phyloP scores from a whole-genome alignment of 108 stramenopile species.

The Cyclotella baltica region DNA sequence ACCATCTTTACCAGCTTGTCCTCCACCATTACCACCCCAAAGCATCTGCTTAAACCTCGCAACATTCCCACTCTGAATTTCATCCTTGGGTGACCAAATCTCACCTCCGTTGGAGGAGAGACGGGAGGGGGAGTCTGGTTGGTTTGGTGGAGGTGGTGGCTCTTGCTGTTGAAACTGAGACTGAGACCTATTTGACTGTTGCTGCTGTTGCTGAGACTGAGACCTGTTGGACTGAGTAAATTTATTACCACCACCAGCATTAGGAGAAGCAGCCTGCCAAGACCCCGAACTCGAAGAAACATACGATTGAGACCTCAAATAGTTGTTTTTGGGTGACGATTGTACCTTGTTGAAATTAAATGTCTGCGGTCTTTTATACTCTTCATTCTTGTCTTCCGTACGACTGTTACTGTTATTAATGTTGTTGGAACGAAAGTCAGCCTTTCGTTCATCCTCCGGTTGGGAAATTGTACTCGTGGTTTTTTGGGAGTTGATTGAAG shows the following conservation, averaged over 20 bases:
- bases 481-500: background rate
- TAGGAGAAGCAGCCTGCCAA: no score
- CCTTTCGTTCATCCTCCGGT: background rate
- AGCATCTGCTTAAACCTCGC: conserved; percentile 42
- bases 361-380: no score
- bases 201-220: background rate
- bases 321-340: no score
- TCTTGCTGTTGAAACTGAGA: background rate
- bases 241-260: no score
- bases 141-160: background rate
- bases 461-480: background rate
- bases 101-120: conserved; percentile 14
- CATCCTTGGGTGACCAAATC: conserved; percentile 43
- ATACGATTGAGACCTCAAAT: no score
- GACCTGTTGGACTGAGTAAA: no score
- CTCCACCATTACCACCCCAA: conserved; percentile 26
- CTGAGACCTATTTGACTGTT: background rate
- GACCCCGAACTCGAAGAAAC: no score
- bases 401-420: no score
- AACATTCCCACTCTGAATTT: conserved; percentile 49
- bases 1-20: background rate
- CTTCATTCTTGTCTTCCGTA: no score
- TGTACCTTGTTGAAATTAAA: no score
- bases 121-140: background rate
- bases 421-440: no score